These are phyloP conservation scores for Fusarium sp. DNA, from an alignment of 2,329 filamentous ascomycete genomes.

Conservation along the genomic window DNA sequence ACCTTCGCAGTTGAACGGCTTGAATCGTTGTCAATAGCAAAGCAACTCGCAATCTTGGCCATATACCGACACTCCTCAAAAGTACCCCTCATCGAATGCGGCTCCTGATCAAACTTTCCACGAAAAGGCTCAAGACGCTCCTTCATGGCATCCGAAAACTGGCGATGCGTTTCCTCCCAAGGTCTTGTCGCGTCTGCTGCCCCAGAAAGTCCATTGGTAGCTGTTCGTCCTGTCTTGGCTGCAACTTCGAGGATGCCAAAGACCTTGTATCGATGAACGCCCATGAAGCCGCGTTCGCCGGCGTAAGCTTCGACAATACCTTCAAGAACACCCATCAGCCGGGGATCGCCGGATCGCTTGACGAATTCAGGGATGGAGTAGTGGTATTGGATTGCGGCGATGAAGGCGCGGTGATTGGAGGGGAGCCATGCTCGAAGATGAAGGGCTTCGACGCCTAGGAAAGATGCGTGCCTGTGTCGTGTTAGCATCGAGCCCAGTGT, in stretches of 20 bases:
- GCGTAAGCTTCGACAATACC: conserved; percentile 68
- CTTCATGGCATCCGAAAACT: conserved; percentile 42
- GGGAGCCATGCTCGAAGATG: conserved; percentile 67
- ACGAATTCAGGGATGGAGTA: conserved; percentile 67
- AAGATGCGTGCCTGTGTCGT: conserved; percentile 50
- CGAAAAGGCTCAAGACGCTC: conserved; percentile 52
- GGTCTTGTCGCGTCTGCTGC: conserved; percentile 51
- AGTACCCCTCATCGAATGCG: conserved; percentile 66
- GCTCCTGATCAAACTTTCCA: conserved; percentile 60
- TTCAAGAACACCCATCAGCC: conserved; percentile 65
- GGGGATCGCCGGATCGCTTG: conserved; percentile 60
- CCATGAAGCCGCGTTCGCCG: conserved; percentile 68
- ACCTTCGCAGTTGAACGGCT: no score
- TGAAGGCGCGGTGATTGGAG: conserved; percentile 66
- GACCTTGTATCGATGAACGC: conserved; percentile 68
- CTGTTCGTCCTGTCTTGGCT: conserved; percentile 64
- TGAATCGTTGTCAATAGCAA: conserved; percentile 60
- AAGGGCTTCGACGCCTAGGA: conserved; percentile 64
- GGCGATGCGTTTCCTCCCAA: conserved; percentile 39
- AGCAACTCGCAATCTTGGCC: conserved; percentile 58
- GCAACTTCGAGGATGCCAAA: conserved; percentile 68
- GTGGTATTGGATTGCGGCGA: conserved; percentile 66
- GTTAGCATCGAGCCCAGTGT: conserved; percentile 50
- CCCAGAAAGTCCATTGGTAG: conserved; percentile 65
- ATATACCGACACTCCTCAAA: conserved; percentile 67